A percentile compares a stretch with the other conserved stretches of the same genome.
phyloP scores from a whole-genome alignment of 2,329 filamentous ascomycete species.

The Ceratocystis harringtonii region DNA sequence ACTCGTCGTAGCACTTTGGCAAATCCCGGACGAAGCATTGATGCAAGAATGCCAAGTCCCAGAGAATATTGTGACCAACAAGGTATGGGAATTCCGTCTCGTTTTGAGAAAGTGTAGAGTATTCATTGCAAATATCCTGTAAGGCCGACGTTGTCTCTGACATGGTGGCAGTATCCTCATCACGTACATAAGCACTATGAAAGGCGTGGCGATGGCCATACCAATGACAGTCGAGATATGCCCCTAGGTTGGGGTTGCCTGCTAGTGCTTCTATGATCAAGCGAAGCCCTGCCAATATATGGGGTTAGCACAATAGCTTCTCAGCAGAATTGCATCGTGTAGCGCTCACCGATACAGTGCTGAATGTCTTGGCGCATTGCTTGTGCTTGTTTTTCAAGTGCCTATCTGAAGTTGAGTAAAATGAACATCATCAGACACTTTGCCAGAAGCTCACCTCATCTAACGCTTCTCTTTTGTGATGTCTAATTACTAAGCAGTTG shows the following conservation, averaged over 20 bases:
- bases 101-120: not conserved
- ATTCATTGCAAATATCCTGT: not conserved
- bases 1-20: conserved; percentile 38
- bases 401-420: not conserved
- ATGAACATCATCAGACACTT: not conserved
- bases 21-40: conserved; percentile 44
- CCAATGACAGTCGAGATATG: not conserved
- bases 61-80: conserved; percentile 51
- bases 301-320: not conserved
- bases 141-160: not conserved
- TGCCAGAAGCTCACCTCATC: not conserved
- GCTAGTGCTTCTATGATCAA: conserved; percentile 17
- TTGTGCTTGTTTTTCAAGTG: not conserved
- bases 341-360: not conserved
- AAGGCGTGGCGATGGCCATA: not conserved
- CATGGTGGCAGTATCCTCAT: not conserved
- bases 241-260: not conserved
- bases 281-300: not conserved
- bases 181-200: not conserved
- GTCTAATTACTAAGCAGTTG: not conserved
- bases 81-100: conserved; percentile 22
- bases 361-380: not conserved
- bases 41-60: conserved; percentile 49
- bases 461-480: not conserved
- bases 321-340: not conserved